Base-by-base conservation (phyloP, 2,329 filamentous ascomycete species). In the Ceratocystis cubensis region DNA sequence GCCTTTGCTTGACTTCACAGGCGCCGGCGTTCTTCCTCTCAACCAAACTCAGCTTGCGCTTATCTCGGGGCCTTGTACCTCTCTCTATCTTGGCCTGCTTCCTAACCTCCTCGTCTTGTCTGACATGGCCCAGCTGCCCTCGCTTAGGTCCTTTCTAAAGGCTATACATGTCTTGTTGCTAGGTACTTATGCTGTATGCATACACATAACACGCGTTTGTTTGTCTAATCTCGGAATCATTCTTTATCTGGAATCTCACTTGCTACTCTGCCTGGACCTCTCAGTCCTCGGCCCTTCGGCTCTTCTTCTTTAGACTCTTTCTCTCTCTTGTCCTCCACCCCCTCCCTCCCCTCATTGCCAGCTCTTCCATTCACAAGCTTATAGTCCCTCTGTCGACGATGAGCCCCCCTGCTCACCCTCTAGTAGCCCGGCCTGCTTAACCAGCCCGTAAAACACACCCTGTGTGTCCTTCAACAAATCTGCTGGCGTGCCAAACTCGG, bases 401-500 rank as follows among this genome's bases (percentile, higher is more conserved):
- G 57, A 61, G 4, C 10, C 10, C 7, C 56, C 53, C 57, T 64
- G 45, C n/a, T 66, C 61, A 17, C 44, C 76, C 62, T 80, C 74
- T 71, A 81, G 78, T 69, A 99, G 78, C 50, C 92, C 92, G 3
- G 93, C 89, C 78, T 99, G 92, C 77, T 87, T 92, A 69, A 96
- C 94, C 61, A 99, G 79, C 67, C 92, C 87, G 76, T 94, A 90
- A 75, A 99, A 99, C 64, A 89, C 76, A 1, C 93, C 90, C 72
- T 83, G 86, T 73, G 85, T 84, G 73, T 82, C 82, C 75, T 85
- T 85, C 69, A 96, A 84, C 67, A 99, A 80, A 69, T 87, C 85
- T 48, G 84, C 80, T 1, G 94, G 94, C 5, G 87, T 91, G 75
- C 96, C 94, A 75, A 96, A 99, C 75, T 99, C 94, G 63, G 87